Evolutionary conservation across 495 filamentous ascomycete genomes (phyloP), one percentile per base, ranked within the genome.

Genomic region (Aspergillus carlsbadensis): DNA sequence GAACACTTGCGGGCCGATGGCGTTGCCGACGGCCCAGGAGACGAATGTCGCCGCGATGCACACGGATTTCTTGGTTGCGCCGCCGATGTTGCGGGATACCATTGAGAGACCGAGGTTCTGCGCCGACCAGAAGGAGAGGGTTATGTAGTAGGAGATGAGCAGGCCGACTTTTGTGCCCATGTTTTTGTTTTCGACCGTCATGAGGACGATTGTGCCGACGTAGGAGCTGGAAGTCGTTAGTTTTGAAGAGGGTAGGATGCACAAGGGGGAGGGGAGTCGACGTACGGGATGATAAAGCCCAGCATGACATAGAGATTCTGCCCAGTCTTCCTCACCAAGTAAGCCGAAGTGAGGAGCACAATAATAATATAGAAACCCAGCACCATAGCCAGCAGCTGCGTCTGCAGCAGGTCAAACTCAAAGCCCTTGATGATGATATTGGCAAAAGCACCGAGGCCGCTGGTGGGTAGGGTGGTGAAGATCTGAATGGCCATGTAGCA

Each of bases 341-440:
- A 89, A 2, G 83, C 78, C 1, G 83, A 86, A 3, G 72, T 73
- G 34, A 89, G 64, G 24, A 90, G 67, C 13, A 88, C 81, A 31
- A 86, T 79, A 53, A 87, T 85, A 57, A 90, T 88, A 55, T 87
- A 88, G 35, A 79, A 82, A 5, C 87, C 86, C 1, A 89, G 70
- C 5, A 89, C 85, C 84, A 90, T 90, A 15, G 85, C 81, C 10
- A 79, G 62, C 33, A 80, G 62, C 43, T 76, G 76, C 6, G 72
- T 78, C 51, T 80, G 71, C 29, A 78, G 59, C 0, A 67, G 59
- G 0, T 63, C 71, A 46, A 75, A 81, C 0, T 78, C 63, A 24
- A 81, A 79, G 1, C 72, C 62, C 1, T 54, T 68, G 53, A 81
- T 72, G 31, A 81, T 86, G 60, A 89, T 81, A 55, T 84, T 85